Evolutionary conservation across 108 stramenopile species (phyloP).

Genomic region (Nannochloropsis gaditana): DNA sequence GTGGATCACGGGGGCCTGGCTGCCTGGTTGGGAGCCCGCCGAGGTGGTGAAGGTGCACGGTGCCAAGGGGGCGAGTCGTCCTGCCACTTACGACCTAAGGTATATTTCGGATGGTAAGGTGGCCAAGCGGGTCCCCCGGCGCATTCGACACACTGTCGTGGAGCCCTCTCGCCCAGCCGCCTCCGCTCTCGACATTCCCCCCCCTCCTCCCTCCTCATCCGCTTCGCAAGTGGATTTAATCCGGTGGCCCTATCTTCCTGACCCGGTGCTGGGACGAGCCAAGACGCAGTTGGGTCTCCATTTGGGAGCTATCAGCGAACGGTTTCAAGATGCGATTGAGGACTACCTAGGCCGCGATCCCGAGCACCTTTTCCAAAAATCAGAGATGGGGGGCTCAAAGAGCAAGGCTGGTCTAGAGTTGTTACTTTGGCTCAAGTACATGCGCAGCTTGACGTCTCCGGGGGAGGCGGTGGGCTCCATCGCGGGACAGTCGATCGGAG

Average conservation of each 20-base stretch:
- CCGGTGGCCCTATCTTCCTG: constrained; percentile 22
- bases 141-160: neutral
- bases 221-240: neutral
- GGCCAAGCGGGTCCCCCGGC: constrained; percentile 43
- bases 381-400: neutral
- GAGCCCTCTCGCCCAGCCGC: neutral
- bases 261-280: constrained; percentile 42
- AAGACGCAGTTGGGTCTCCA: constrained; percentile 8
- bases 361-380: neutral
- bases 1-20: constrained; percentile 31
- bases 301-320: constrained; percentile 47
- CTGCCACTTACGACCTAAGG: neutral
- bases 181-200: neutral
- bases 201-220: neutral
- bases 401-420: constrained; percentile 54
- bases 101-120: constrained; percentile 27
- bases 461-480: constrained; percentile 99
- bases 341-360: constrained; percentile 40
- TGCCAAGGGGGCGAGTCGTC: neutral
- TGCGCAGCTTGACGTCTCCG: constrained; percentile 76
- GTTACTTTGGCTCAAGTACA: constrained; percentile 72
- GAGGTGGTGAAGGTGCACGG: constrained; percentile 42
- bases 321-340: constrained; percentile 40
- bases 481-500: constrained; percentile 93
- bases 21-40: constrained; percentile 38